phyloP scores from a whole-genome alignment of 176 grass and related monocot species.

The Rhynchospora tenuis region DNA sequence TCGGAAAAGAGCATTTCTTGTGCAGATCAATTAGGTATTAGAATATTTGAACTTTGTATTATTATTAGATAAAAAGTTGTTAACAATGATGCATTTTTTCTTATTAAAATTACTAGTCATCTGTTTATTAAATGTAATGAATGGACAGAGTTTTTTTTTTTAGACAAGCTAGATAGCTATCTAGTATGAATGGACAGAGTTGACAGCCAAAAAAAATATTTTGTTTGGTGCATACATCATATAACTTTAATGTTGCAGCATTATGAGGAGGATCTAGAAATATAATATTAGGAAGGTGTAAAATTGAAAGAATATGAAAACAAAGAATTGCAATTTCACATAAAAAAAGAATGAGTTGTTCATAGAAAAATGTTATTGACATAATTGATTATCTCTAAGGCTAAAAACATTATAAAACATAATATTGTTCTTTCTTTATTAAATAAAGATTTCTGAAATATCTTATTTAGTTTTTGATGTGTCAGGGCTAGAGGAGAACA shows the following conservation, averaged over 20 bases:
- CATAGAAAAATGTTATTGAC: not conserved
- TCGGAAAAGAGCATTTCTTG: conserved; percentile 31
- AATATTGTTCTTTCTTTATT: not conserved
- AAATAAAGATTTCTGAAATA: not conserved
- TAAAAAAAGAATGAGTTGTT: not conserved
- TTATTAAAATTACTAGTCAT: not conserved
- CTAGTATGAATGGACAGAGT: not conserved
- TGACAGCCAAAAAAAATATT: too few species aligned
- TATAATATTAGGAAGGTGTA: too few species aligned
- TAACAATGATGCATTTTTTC: not conserved
- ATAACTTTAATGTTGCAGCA: too few species aligned
- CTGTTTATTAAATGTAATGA: not conserved
- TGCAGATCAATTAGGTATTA: not conserved
- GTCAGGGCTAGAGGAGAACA: conserved; percentile 35
- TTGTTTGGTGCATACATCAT: too few species aligned
- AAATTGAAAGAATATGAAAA: too few species aligned
- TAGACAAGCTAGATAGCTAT: too few species aligned
- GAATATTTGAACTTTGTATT: not conserved
- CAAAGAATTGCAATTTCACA: too few species aligned
- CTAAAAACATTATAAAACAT: not conserved
- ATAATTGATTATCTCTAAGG: not conserved
- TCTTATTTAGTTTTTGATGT: not conserved
- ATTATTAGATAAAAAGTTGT: not conserved
- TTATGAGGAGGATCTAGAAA: too few species aligned
- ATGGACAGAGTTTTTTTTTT: not conserved